Evolutionary conservation across 768 basidiomycete species (phyloP), one percentile per base, ranked within the genome.

Genomic region (Phaeotremella skinneri): DNA sequence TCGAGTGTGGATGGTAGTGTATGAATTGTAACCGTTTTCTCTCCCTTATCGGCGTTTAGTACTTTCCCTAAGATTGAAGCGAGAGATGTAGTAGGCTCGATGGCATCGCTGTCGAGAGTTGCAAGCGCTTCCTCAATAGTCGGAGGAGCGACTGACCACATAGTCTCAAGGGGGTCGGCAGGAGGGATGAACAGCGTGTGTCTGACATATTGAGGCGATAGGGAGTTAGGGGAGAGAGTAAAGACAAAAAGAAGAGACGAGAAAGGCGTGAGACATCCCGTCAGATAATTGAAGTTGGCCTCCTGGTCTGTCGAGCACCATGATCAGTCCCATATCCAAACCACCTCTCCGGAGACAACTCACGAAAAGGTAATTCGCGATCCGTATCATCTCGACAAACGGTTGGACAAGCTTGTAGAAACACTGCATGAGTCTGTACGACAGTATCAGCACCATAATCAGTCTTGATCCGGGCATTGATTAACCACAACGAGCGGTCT

Each of bases 101-200:
- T 78, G 13, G 78, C 68, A 50, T 74, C 67, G 13, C 70, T 67
- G 20, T 78, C 77, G 47, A 65, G 76, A n/a, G 49, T 58, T n/a
- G 62, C 56, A 17, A 74, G 62, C 11, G 84, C 85, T 29, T 83
- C 81, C 17, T 84, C 76, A 0, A 87, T 78, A 0, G 88, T 84
- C 0, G 86, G 86, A 0, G 91, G 91, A 16, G 90, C 85, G 2
- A 89, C 85, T 4, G 86, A 87, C 93, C 93, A 97, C 85, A 96
- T 85, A 52, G 68, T 69, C 45, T 64, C 68, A 26, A 61, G 64
- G 2, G 85, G 79, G 52, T 87, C 84, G 20, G 84, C 83, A 55
- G 87, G 82, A 1, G 91, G 90, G 57, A 96, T 86, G 76, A 88
- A 91, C 31, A 97, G 81, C 5, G 85, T 83, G 41, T 74, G 70